Evolutionary conservation across 2,329 filamentous ascomycete species (phyloP).

Genomic region (Massarina eburnea): DNA sequence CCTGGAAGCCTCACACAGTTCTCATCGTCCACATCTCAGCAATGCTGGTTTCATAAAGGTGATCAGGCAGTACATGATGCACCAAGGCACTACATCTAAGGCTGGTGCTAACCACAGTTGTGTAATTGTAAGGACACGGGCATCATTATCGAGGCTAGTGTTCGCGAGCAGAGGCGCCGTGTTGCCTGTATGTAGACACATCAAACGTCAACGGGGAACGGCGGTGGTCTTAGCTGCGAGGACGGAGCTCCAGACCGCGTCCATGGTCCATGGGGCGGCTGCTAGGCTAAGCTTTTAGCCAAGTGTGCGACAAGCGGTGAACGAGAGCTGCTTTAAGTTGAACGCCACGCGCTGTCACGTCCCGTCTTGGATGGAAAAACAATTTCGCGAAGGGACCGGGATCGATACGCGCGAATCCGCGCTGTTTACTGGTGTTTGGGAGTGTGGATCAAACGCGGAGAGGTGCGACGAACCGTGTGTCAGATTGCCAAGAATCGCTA

Average conservation of each 20-base stretch:
- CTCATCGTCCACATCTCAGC: not conserved
- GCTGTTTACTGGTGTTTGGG: constrained; percentile 1
- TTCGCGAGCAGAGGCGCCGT: not conserved
- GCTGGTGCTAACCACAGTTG: not conserved
- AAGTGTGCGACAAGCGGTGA: constrained; percentile 7
- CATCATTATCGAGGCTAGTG: not conserved
- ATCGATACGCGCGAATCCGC: not conserved
- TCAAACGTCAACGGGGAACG: not conserved
- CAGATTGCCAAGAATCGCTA: constrained; percentile 2
- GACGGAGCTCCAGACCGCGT: constrained; percentile 3
- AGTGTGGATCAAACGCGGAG: not conserved
- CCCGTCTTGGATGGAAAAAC: not conserved
- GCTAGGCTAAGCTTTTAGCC: constrained; percentile 7
- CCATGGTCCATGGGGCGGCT: constrained; percentile 2
- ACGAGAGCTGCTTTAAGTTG: not conserved
- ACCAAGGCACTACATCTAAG: not conserved
- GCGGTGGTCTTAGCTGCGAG: not conserved
- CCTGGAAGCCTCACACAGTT: not conserved
- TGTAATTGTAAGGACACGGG: not conserved
- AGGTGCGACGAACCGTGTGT: constrained; percentile 7
- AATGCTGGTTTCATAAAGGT: constrained; percentile 4
- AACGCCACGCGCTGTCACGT: not conserved
- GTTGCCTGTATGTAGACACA: not conserved
- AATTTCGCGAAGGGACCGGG: not conserved
- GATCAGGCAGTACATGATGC: constrained; percentile 7